A percentile compares a stretch with the other conserved stretches of the same genome.
Evolutionary conservation across 75 land plant species (phyloP).

Genomic region (Cunninghamia lanceolata): DNA sequence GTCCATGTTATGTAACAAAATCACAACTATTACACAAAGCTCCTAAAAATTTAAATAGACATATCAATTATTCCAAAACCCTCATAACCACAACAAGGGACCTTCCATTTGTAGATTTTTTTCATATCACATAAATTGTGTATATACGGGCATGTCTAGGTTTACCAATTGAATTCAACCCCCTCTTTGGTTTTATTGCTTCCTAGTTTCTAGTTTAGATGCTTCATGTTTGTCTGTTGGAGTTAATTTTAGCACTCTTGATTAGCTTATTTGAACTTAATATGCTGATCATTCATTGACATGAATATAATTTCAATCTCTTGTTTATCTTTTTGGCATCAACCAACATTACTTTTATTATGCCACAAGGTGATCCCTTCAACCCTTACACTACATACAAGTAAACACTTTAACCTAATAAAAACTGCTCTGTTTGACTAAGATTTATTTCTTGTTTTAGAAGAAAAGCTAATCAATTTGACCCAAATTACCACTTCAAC

Average conservation of each 20-base stretch:
- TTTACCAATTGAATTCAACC: not conserved
- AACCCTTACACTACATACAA: not conserved
- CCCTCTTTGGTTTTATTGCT: not conserved
- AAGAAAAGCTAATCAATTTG: not conserved
- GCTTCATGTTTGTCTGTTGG: not conserved
- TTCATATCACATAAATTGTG: not conserved
- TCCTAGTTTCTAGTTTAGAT: not conserved
- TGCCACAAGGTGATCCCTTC: not conserved
- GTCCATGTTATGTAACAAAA: not conserved
- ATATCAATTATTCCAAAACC: not conserved
- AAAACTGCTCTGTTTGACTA: not conserved
- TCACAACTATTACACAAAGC: not conserved
- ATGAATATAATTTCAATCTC: not conserved
- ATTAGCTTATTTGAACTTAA: not conserved
- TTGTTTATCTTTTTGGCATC: not conserved
- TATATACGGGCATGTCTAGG: not conserved
- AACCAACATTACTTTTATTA: not conserved
- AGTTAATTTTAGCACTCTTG: not conserved
- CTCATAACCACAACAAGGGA: not conserved
- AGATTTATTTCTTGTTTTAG: not conserved
- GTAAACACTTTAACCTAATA: not conserved
- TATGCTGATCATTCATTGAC: not conserved
- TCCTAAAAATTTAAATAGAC: not conserved
- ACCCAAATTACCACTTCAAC: not conserved
- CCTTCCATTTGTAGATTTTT: not conserved